A percentile compares a stretch with the other conserved stretches of the same genome.
Evolutionary conservation across 345 rosid genomes (phyloP).

Genomic region (Populus nigra): DNA sequence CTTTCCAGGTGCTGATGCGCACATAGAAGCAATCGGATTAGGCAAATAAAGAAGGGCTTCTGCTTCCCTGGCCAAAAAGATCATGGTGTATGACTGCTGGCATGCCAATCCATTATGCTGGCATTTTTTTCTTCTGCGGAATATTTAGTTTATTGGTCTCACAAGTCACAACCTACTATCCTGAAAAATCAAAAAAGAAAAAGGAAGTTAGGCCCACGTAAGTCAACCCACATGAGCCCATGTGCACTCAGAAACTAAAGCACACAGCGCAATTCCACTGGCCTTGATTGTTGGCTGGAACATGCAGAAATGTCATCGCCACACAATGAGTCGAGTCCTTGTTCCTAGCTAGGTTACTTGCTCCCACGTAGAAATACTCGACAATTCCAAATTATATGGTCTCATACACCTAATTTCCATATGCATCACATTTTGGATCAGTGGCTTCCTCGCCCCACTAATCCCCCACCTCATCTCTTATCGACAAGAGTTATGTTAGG

Average conservation of each 20-base stretch:
- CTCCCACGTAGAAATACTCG: neutral
- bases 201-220: neutral
- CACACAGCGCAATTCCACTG: neutral
- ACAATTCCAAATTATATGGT: neutral
- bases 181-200: neutral
- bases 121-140: neutral
- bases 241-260: slow-evolving; percentile 3
- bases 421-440: neutral
- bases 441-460: neutral
- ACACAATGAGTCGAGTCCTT: neutral
- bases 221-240: slow-evolving; percentile 22
- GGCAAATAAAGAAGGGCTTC: neutral
- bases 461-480: neutral
- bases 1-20: neutral
- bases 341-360: neutral
- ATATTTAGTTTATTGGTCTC: neutral
- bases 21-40: neutral
- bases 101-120: neutral
- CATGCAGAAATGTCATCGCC: neutral
- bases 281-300: slow-evolving; percentile 1
- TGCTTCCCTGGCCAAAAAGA: neutral
- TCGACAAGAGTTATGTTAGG: neutral
- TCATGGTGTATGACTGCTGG: neutral
- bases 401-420: neutral
- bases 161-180: neutral